Evolutionary conservation across 208 protist genomes (phyloP).

Genomic region (Eutreptiella sp.): DNA sequence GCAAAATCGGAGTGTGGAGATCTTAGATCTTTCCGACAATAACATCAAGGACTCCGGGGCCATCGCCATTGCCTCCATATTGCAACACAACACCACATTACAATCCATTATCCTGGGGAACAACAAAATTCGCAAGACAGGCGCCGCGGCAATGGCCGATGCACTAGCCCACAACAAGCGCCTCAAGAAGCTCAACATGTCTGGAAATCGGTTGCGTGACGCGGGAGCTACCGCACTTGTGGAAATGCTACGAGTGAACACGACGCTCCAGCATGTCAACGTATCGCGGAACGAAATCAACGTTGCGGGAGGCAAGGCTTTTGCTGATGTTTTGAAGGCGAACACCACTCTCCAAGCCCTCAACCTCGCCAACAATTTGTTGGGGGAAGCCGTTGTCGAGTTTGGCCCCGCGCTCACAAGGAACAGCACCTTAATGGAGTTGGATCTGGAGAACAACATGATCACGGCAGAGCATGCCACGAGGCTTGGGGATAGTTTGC

Average conservation of each 20-base stretch:
- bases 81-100: slow-evolving; percentile 9
- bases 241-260: background rate
- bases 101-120: slow-evolving; percentile 1
- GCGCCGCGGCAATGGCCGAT: slow-evolving; percentile 9
- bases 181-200: slow-evolving; percentile 10
- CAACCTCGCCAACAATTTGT: slow-evolving; percentile 4
- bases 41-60: slow-evolving; percentile 10
- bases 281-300: slow-evolving; percentile 14
- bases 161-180: slow-evolving; percentile 1
- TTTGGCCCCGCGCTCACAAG: background rate
- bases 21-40: slow-evolving; percentile 15
- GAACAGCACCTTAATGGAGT: background rate
- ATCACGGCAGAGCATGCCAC: background rate
- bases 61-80: slow-evolving; percentile 14
- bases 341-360: slow-evolving; percentile 6
- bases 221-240: background rate
- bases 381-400: background rate
- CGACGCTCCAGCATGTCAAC: slow-evolving; percentile 1
- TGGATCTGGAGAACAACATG: background rate
- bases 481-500: background rate
- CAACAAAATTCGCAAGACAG: slow-evolving; percentile 8
- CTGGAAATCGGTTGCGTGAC: slow-evolving; percentile 2
- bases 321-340: background rate
- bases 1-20: too few species aligned
- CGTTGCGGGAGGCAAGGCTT: background rate